Base-by-base conservation (phyloP, 2,329 filamentous ascomycete species). In the Hypoxylon sp. region DNA sequence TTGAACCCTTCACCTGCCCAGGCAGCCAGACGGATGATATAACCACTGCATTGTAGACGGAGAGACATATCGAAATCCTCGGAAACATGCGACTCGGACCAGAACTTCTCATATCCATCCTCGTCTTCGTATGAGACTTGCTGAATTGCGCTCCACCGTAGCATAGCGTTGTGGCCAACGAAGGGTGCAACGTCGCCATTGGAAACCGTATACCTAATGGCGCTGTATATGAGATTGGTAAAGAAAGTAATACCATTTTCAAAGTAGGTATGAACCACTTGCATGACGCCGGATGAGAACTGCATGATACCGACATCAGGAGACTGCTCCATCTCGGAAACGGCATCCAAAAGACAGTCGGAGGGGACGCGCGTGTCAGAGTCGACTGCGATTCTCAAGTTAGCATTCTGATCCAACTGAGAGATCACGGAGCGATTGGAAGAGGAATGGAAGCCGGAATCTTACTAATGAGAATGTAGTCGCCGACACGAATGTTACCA, bases 61-160 rank as follows among this genome's bases (percentile, higher is more conserved):
- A 94, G 83, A 9, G 89, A 86, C 79, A 93, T 91, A 66, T 93
- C 91, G 58, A 93, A 93, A 72, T 94, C 91, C 67, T 94, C 91
- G 0, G 90, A 93, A 0, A 94, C 91, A 71, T 91, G 90, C 3
- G 83, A 84, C 75, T 93, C 91, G 6, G 90, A 92, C 91, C 91
- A 93, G 79, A 87, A 92, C 71, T 89, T 88, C 12, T 88, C 85
- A 69, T 88, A 84, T 9, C 84, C 85, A 55, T 88, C 87, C 58
- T 87, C 81, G 34, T 86, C 85, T 52, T 80, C 77, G 72, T 84
- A 87, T 2, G 83, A 82, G 46, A 89, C 83, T 51, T 86, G 81
- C 70, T 90, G 88, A 29, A 90, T 79, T 7, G 87, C 87, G 51
- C 82, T 81, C 91, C 91, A 93, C 21, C 91, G 85, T 12, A 93